phyloP scores from a whole-genome alignment of 495 filamentous ascomycete genomes.

The Thozetella sp. region DNA sequence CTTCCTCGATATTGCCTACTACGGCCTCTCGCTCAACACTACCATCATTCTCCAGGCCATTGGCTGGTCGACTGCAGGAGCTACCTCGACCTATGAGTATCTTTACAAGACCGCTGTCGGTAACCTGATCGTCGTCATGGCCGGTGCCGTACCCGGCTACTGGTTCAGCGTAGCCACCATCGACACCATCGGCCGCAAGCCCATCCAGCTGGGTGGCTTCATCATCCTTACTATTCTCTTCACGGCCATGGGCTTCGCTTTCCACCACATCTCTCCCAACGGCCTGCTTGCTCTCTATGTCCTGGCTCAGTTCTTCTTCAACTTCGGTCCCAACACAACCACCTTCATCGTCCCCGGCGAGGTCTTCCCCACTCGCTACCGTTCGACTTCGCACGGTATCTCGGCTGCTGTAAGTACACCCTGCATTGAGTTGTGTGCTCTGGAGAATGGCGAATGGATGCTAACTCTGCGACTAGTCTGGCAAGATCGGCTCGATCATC shows the following conservation, averaged over 20 bases:
- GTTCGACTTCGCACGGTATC: constrained; percentile 82
- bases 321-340: constrained; percentile 80
- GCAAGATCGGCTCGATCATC: constrained; percentile 64
- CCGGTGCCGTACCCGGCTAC: constrained; percentile 78
- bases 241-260: constrained; percentile 71
- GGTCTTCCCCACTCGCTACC: constrained; percentile 86
- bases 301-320: constrained; percentile 74
- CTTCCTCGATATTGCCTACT: constrained; percentile 63
- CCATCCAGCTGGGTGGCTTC: constrained; percentile 81
- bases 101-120: constrained; percentile 73
- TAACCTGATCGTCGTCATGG: constrained; percentile 73
- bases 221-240: constrained; percentile 71
- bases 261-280: constrained; percentile 48
- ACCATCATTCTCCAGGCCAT: constrained; percentile 67
- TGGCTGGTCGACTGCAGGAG: constrained; percentile 60
- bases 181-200: constrained; percentile 75
- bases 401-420: constrained; percentile 73
- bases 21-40: constrained; percentile 77
- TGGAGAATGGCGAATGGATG: not conserved
- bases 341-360: constrained; percentile 92
- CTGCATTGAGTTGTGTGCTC: constrained; percentile 15
- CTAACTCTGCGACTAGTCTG: constrained; percentile 8
- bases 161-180: constrained; percentile 72
- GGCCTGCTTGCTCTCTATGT: constrained; percentile 75
- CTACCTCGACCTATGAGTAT: constrained; percentile 59